Percentiles rank a stretch among this genome's conserved stretches.
Conservation (phyloP, 2,329 filamentous ascomycete genomes). For the Cucurbitaria berberidis region DNA sequence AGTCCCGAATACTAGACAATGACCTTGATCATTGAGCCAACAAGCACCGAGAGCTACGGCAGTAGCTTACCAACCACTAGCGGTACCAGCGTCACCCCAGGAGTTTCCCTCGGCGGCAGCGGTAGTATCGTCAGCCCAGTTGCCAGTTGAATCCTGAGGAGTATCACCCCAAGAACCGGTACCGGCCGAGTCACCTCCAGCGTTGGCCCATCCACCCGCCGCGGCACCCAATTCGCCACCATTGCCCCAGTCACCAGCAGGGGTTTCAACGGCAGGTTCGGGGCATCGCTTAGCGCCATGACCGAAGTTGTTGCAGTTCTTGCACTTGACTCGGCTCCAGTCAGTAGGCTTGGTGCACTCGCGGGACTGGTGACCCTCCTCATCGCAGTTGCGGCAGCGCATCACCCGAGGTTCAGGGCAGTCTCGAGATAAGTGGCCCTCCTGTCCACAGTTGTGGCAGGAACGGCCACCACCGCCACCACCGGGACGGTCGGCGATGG, state of each 20-base stretch:
- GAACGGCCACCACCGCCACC: conserved; percentile 26
- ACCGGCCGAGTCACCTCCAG: conserved; percentile 18
- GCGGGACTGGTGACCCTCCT: conserved; percentile 63
- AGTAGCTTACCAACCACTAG: conserved; percentile 15
- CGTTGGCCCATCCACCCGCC: conserved; percentile 28
- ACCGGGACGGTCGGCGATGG: conserved; percentile 16
- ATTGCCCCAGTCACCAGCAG: conserved; percentile 31
- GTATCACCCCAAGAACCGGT: conserved; percentile 23
- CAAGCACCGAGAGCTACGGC: not conserved
- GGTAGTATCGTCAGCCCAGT: conserved; percentile 25
- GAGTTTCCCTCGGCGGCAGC: conserved; percentile 12
- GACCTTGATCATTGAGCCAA: not conserved
- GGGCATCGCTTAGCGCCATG: conserved; percentile 52
- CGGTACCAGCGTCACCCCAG: conserved; percentile 12
- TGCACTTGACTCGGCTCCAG: conserved; percentile 65
- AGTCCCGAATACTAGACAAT: conserved; percentile 3
- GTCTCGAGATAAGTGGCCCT: conserved; percentile 34
- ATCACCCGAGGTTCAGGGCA: conserved; percentile 39
- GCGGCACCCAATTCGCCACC: conserved; percentile 20
- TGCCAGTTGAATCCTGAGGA: conserved; percentile 13
- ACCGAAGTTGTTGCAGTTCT: conserved; percentile 59
- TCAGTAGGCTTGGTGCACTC: conserved; percentile 63
- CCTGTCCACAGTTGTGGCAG: conserved; percentile 38
- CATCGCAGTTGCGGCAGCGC: conserved; percentile 67
- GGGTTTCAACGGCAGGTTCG: conserved; percentile 36